A percentile compares a stretch with the other conserved stretches of the same genome.
These are phyloP conservation scores for Nigrospora osmanthi DNA, from an alignment of 2,329 filamentous ascomycete species.

Conservation along the genomic window DNA sequence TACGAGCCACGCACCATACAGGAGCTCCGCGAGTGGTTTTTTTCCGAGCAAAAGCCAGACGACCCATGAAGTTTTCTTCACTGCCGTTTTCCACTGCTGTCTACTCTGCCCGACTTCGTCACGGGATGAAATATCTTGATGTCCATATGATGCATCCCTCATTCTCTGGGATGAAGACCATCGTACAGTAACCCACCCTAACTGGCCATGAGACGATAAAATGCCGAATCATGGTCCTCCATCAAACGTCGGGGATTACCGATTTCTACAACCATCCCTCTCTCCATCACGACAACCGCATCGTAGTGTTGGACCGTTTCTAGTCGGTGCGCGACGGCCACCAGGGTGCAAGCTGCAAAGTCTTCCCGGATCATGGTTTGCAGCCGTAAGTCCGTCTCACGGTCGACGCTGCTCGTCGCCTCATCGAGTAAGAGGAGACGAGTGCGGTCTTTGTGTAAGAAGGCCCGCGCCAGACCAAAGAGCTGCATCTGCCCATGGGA, in stretches of 20 bases:
- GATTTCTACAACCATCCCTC: constrained; percentile 1
- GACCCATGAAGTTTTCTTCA: not conserved
- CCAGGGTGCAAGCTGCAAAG: not conserved
- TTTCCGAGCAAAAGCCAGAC: not conserved
- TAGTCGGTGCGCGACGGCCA: constrained; percentile 2
- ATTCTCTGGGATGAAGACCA: no score
- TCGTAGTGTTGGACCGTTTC: constrained; percentile 1
- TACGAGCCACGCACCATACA: constrained; percentile 1
- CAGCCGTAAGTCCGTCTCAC: not conserved
- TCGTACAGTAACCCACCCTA: no score
- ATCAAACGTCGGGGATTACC: not conserved
- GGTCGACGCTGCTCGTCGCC: constrained; percentile 22
- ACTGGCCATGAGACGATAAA: no score
- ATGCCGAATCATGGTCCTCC: no score
- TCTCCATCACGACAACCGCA: not conserved
- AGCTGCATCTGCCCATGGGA: constrained; percentile 4
- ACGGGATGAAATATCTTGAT: no score
- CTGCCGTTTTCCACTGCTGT: not conserved
- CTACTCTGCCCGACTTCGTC: not conserved
- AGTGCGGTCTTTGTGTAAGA: constrained; percentile 1
- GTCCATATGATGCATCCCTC: no score
- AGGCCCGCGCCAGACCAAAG: constrained; percentile 1
- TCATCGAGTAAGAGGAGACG: constrained; percentile 37
- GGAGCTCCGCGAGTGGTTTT: constrained; percentile 1
- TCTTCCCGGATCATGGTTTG: constrained; percentile 3